A percentile compares a stretch with the other conserved stretches of the same genome.
These are phyloP conservation scores for Punctularia strigosozonata DNA, from an alignment of 768 basidiomycete species.

Conservation along the genomic window DNA sequence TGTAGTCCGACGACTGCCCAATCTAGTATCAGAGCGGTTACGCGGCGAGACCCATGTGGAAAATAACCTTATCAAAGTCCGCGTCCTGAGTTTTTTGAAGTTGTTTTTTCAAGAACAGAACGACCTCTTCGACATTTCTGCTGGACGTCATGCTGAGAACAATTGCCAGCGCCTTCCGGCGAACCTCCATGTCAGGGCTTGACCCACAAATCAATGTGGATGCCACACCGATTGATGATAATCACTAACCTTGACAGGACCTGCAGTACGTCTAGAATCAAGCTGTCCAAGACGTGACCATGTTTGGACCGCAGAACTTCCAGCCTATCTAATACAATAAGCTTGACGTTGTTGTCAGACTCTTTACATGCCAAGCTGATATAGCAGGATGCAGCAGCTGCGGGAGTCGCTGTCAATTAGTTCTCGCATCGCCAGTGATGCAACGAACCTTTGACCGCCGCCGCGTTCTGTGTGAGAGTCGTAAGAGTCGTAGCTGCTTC, in stretches of 20 bases:
- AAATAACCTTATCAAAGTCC: constrained; percentile 78
- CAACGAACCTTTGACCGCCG: constrained; percentile 79
- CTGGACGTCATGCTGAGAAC: constrained; percentile 89
- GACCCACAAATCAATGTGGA: not conserved
- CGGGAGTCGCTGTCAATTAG: not conserved
- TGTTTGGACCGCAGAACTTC: constrained; percentile 75
- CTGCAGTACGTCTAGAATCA: constrained; percentile 94
- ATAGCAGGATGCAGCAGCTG: constrained; percentile 82
- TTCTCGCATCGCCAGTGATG: not conserved
- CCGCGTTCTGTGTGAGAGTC: constrained; percentile 86
- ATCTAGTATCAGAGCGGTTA: constrained; percentile 1
- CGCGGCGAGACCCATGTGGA: not conserved
- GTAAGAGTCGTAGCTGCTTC: constrained; percentile 95
- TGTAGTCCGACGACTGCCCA: constrained; percentile 87
- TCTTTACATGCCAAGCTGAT: constrained; percentile 89
- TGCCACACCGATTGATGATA: not conserved
- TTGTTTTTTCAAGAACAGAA: constrained; percentile 94
- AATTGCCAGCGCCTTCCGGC: constrained; percentile 81
- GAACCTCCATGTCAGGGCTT: constrained; percentile 93
- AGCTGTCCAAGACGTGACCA: constrained; percentile 76
- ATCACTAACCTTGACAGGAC: constrained; percentile 60
- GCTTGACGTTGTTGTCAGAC: constrained; percentile 97
- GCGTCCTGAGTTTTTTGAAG: constrained; percentile 86
- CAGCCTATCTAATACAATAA: constrained; percentile 90
- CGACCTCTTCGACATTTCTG: constrained; percentile 94